Base-by-base conservation (phyloP, 805 yeast species). In the Lipomyces mesembrius region DNA sequence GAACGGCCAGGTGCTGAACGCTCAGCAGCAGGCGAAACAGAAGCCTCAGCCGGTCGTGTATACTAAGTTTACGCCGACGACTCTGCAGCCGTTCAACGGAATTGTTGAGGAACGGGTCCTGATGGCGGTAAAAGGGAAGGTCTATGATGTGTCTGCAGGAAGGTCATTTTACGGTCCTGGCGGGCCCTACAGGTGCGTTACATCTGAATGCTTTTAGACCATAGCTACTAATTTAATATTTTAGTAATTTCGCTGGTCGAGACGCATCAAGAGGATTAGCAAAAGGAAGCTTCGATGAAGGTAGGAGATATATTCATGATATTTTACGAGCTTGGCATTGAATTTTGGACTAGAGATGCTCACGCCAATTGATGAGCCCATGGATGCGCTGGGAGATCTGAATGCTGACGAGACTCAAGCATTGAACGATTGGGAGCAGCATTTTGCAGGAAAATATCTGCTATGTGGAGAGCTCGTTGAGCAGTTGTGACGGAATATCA, bases 251-350 rank as follows among this genome's bases (percentile, higher is more conserved):
- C 53, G 90, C 87, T 14, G 97, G 94, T 1, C 85, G 84, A 67
- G 97, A 91, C 71, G 91, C 91, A 20, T 86, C 91, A 39, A 79
- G 96, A 66, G 89, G 94, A 1, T 79, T 91, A 63, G 97, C 91
- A 1, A 85, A 87, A 72, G 87, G 91, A 60, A 83, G 88, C 22
- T 77, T 88, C 58, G 72, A 69, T 22, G 69, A 65, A 39, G 72
- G 72, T 69, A 53, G 25, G 64, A 3, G 17, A 27, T 11, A 20
- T 2, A 7, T 25, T 9, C 39, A 2, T 34, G 39, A 32, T 0
- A 8, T 20, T n/a, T 14, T 11, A 37, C 8, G 22, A 22, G 58
- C n/a, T 32, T 7, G 49, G 49, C n/a, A 17, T 53, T 25, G 6
- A 66, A 39, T 17, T 27, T 49, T 43, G 20, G 49, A 32, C 14